These are phyloP conservation scores for Talaromyces marneffei DNA, from an alignment of 2,329 filamentous ascomycete genomes.

Conservation along the genomic window DNA sequence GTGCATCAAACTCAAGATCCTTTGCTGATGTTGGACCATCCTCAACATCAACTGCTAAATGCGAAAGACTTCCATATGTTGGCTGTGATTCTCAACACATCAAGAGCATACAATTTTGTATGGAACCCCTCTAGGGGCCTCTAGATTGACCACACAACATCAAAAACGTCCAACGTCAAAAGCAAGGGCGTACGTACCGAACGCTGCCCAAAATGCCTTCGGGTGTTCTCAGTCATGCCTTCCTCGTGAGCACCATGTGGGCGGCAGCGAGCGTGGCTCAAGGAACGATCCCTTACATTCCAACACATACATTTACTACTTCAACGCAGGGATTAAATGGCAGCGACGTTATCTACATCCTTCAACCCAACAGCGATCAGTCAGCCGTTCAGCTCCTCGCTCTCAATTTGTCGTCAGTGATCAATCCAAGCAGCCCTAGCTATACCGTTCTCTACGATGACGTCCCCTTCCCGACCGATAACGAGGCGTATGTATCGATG, in stretches of 20 bases:
- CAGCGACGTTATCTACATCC: constrained; percentile 60
- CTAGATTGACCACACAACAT: neutral
- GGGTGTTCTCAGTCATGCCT: constrained; percentile 12
- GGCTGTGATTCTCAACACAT: neutral
- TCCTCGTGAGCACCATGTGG: constrained; percentile 17
- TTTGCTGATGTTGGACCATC: neutral
- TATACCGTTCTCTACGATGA: constrained; percentile 26
- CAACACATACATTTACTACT: constrained; percentile 60
- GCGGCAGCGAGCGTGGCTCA: constrained; percentile 18
- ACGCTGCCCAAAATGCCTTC: constrained; percentile 11
- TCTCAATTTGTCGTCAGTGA: constrained; percentile 56
- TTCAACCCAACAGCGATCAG: constrained; percentile 50
- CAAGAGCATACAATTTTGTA: constrained; percentile 4
- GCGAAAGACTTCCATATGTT: neutral
- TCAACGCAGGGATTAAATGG: constrained; percentile 46
- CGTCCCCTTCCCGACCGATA: constrained; percentile 44
- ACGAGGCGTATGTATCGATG: constrained; percentile 61
- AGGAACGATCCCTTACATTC: constrained; percentile 64
- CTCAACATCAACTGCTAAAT: neutral
- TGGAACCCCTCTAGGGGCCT: constrained; percentile 14
- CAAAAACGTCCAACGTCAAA: neutral
- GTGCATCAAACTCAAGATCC: neutral
- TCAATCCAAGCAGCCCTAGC: constrained; percentile 45
- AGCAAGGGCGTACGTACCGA: constrained; percentile 1
- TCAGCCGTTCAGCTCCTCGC: constrained; percentile 52